Percentiles rank a stretch among this genome's conserved stretches.
These are phyloP conservation scores for Silene coronaria DNA, from an alignment of 179 eudicot species.

Conservation along the genomic window DNA sequence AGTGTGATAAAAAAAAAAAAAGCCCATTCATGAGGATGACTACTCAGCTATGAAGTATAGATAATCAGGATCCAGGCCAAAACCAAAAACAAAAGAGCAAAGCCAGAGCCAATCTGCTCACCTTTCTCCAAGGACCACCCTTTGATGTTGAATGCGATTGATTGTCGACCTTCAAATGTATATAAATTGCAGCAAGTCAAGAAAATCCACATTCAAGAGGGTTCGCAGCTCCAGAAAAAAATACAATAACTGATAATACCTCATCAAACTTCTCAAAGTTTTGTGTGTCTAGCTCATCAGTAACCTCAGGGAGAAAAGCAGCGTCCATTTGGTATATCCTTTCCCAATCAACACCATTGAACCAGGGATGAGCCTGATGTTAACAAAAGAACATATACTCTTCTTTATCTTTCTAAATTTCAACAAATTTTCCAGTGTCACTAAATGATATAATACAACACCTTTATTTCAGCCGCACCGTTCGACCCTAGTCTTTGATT, in stretches of 20 bases:
- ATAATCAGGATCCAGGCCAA: neutral
- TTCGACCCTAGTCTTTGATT: constrained; percentile 79
- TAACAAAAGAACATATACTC: constrained; percentile 18
- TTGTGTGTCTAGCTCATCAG: constrained; percentile 90
- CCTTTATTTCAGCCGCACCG: constrained; percentile 93
- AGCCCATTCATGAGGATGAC: neutral
- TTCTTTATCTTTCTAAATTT: neutral
- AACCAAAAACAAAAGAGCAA: neutral
- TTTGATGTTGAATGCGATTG: constrained; percentile 46
- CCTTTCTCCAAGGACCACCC: constrained; percentile 97
- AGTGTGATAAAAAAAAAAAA: neutral
- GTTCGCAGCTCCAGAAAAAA: neutral
- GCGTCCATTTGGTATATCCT: constrained; percentile 80
- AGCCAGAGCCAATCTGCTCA: constrained; percentile 21
- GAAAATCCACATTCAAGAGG: neutral
- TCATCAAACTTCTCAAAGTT: constrained; percentile 95
- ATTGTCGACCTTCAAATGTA: constrained; percentile 46
- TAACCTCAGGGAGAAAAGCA: constrained; percentile 92
- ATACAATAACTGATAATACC: constrained; percentile 31
- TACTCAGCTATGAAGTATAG: neutral
- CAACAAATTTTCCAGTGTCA: constrained; percentile 7
- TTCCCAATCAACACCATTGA: constrained; percentile 68
- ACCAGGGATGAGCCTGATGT: constrained; percentile 68
- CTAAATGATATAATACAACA: constrained; percentile 40
- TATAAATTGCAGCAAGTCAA: constrained; percentile 1